These are phyloP conservation scores for Bacidia gigantensis DNA, from an alignment of 495 filamentous ascomycete genomes.

Conservation along the genomic window DNA sequence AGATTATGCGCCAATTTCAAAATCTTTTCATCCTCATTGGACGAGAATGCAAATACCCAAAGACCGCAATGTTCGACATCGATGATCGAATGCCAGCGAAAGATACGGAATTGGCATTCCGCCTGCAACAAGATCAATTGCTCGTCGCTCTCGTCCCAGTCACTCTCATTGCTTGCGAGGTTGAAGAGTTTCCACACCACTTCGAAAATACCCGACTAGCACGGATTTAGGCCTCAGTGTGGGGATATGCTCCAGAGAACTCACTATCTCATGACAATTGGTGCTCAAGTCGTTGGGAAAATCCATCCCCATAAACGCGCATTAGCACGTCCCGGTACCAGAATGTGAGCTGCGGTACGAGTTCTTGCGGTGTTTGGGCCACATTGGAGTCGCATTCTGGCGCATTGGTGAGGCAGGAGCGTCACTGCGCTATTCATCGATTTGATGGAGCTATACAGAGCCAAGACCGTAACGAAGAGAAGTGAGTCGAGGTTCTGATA, in stretches of 20 bases:
- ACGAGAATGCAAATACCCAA: neutral
- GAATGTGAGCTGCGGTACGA: neutral
- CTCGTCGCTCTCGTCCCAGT: neutral
- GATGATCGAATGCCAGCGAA: neutral
- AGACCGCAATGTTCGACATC: neutral
- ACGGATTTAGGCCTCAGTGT: no score
- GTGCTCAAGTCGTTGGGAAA: conserved; percentile 15
- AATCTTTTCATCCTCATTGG: neutral
- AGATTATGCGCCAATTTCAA: neutral
- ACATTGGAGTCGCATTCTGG: neutral
- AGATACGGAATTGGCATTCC: neutral
- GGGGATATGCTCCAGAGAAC: conserved; percentile 1
- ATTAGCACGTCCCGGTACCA: neutral
- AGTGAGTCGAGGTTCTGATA: neutral
- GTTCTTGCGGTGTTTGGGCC: neutral
- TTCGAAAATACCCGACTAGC: neutral
- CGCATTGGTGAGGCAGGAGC: neutral
- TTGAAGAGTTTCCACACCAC: conserved; percentile 1
- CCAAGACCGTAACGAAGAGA: neutral
- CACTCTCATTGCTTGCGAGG: no score
- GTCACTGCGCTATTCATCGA: neutral
- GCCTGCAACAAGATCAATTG: neutral
- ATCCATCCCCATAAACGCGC: conserved; percentile 9
- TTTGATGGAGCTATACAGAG: neutral
- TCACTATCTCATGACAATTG: conserved; percentile 20